A percentile compares a stretch with the other conserved stretches of the same genome.
Conservation (phyloP, 495 filamentous ascomycete genomes). For the Saxispiralis lemnorum region DNA sequence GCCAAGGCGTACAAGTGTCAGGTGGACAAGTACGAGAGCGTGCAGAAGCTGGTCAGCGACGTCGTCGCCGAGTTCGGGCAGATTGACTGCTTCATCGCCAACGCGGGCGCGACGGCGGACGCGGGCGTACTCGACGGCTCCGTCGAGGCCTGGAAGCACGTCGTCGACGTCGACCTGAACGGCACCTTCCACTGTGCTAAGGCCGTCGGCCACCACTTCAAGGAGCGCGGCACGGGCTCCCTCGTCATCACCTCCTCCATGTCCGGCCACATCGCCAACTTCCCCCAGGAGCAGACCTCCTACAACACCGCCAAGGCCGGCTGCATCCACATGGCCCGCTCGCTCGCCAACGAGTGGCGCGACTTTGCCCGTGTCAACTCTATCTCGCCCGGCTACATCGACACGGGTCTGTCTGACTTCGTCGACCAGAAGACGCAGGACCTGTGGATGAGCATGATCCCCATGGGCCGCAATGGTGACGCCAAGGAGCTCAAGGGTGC, state of each 20-base stretch:
- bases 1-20: conserved; percentile 24
- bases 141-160: conserved; percentile 49
- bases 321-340: conserved; percentile 32
- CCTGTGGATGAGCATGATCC: conserved; percentile 62
- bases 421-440: conserved; percentile 51
- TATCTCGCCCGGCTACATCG: conserved; percentile 64
- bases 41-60: conserved; percentile 15
- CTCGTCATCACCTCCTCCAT: conserved; percentile 50
- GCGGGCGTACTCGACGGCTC: conserved; percentile 32
- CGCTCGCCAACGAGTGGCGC: conserved; percentile 59
- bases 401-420: conserved; percentile 62
- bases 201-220: conserved; percentile 46
- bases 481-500: conserved; percentile 74
- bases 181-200: conserved; percentile 55
- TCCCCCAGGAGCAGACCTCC: conserved; percentile 60
- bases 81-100: conserved; percentile 22
- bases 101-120: conserved; percentile 47
- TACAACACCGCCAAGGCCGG: conserved; percentile 67
- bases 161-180: conserved; percentile 36
- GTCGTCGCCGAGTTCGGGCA: conserved; percentile 21
- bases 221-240: conserved; percentile 39
- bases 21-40: conserved; percentile 16
- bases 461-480: conserved; percentile 52
- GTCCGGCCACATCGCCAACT: conserved; percentile 62
- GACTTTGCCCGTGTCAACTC: conserved; percentile 60